Evolutionary conservation across 83 land plant species (phyloP).

Genomic region (Thuja plicata): DNA sequence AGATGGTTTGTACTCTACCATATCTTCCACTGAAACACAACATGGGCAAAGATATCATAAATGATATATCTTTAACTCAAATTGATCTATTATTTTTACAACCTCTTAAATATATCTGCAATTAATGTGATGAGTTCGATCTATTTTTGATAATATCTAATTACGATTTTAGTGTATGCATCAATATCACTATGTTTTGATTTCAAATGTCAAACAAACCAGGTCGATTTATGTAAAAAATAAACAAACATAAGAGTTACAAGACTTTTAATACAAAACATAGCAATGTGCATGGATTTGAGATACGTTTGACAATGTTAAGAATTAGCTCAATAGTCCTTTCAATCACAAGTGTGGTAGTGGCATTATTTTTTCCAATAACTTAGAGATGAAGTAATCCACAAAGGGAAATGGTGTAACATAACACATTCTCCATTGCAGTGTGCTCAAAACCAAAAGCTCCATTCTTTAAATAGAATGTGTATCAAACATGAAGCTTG

Average conservation of each 20-base stretch:
- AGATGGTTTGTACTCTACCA: slow-evolving; percentile 42
- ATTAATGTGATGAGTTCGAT: too few species aligned
- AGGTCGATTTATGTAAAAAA: background rate
- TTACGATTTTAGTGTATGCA: too few species aligned
- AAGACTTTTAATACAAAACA: background rate
- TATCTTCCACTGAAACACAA: slow-evolving; percentile 28
- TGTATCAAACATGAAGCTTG: slow-evolving; percentile 54
- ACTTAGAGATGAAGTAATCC: slow-evolving; percentile 30
- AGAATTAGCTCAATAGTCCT: slow-evolving; percentile 36
- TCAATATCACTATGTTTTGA: too few species aligned
- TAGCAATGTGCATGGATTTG: background rate
- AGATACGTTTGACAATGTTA: slow-evolving; percentile 35
- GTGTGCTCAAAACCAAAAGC: slow-evolving; percentile 50
- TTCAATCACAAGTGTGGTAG: slow-evolving; percentile 21
- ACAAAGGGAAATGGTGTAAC: slow-evolving; percentile 64
- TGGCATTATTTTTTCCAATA: background rate
- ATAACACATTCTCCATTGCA: slow-evolving; percentile 64
- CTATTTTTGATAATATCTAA: too few species aligned
- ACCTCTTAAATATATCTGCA: background rate
- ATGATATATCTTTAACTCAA: background rate
- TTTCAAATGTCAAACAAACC: background rate
- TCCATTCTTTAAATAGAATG: slow-evolving; percentile 60
- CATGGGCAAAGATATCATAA: background rate
- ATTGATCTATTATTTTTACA: background rate
- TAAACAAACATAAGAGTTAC: too few species aligned